Base-by-base conservation (phyloP, 306 rosid species). In the Alnus glutinosa region DNA sequence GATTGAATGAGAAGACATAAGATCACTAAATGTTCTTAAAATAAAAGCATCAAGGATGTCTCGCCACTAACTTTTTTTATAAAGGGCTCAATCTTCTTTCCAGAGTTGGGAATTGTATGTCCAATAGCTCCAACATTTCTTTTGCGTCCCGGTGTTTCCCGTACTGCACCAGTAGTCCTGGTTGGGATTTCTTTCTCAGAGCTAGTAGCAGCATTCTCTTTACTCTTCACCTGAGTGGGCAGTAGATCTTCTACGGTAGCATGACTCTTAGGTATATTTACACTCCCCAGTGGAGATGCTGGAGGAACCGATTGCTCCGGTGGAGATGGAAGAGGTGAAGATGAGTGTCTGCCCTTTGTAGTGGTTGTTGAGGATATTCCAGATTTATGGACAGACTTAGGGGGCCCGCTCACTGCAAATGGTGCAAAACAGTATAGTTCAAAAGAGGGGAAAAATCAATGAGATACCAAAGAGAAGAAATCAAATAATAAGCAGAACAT, bases 281-380 rank as follows among this genome's bases (percentile, higher is more conserved):
- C 81, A 83, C 84, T 80, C 81, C 83, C 85, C 10, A 77, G 82
- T 44, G 97, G 97, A 87, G 98, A 91, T 79, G 89, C 55, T 64
- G 92, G 55, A 77, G 80, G 88, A 79, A 87, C 90, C 50, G 84
- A 67, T 79, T 74, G 94, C 86, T 91, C 90, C 0, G 94, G 97
- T 52, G 93, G 91, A 73, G 94, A 90, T 13, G 87, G 92, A 86
- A 86, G 81, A 77, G 98, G 97, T 73, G 98, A 85, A 52, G 87
- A 85, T 82, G 97, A 77, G 59, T 73, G 85, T 78, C 89, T 91
- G 30, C 87, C 89, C 92, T 89, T 96, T 71, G 81, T 75, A 74
- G 86, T 69, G 75, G 92, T 74, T 73, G 86, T 59, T 44, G 94
- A 88, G 77, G 87, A 70, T 72, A 86, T 74, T 75, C 91, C 94